These are phyloP conservation scores for Pichia cactophila DNA, from an alignment of 1,139 yeast genomes.

Conservation along the genomic window DNA sequence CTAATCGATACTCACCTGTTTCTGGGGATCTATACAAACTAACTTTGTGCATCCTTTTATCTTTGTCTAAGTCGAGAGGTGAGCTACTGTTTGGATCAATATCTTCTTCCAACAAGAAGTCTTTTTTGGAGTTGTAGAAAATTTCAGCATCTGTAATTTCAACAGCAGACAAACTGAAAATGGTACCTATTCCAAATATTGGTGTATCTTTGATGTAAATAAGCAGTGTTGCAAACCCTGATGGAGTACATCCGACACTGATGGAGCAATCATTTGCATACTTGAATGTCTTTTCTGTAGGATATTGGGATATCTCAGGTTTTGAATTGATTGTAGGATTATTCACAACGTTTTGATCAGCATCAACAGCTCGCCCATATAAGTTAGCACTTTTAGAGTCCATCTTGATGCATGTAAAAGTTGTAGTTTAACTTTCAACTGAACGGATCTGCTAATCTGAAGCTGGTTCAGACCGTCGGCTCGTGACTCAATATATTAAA, in stretches of 20 bases:
- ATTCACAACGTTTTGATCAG: neutral
- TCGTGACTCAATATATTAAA: too few relatives aligned
- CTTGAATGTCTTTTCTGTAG: constrained; percentile 15
- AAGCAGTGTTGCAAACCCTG: constrained; percentile 18
- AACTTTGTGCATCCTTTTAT: constrained; percentile 16
- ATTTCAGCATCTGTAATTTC: constrained; percentile 16
- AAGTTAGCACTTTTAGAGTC: neutral
- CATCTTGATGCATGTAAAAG: neutral
- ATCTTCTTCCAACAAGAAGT: constrained; percentile 17
- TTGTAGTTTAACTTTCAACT: neutral
- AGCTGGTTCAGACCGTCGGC: too few relatives aligned
- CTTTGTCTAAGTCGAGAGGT: constrained; percentile 11
- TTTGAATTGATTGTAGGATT: neutral
- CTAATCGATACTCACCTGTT: constrained; percentile 17
- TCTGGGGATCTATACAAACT: constrained; percentile 16
- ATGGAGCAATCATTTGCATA: constrained; percentile 20
- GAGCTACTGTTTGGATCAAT: constrained; percentile 7
- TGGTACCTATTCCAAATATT: constrained; percentile 19
- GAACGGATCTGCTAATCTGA: too few relatives aligned
- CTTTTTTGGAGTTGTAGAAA: constrained; percentile 18
- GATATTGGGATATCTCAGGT: neutral
- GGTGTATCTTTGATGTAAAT: constrained; percentile 18
- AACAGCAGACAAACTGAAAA: constrained; percentile 13
- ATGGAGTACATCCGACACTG: constrained; percentile 15
- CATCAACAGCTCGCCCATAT: constrained; percentile 2